Percentiles rank a stretch among this genome's conserved stretches.
Evolutionary conservation across 2,329 filamentous ascomycete genomes (phyloP).

Genomic region (Colletotrichum kahawae): DNA sequence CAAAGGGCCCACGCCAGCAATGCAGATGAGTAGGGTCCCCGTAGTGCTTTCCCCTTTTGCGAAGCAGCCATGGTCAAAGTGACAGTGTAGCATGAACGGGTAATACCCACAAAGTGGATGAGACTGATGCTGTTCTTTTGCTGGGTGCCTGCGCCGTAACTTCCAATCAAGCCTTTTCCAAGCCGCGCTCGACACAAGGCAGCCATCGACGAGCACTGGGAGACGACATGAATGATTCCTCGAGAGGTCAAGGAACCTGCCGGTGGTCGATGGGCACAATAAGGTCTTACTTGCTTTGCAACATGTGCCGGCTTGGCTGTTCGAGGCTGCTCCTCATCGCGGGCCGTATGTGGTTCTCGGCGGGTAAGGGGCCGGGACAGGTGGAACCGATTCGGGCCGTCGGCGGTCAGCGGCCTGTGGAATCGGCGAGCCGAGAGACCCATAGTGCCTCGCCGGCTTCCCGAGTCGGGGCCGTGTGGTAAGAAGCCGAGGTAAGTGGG

Average conservation of each 20-base stretch:
- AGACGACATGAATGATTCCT: background rate
- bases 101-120: background rate
- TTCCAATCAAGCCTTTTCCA: background rate
- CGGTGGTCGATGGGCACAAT: background rate
- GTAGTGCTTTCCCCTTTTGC: background rate
- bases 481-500: background rate
- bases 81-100: background rate
- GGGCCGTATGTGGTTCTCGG: background rate
- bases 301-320: background rate
- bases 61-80: background rate
- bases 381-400: background rate
- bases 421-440: background rate
- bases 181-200: background rate
- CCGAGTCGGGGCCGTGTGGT: background rate
- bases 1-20: background rate
- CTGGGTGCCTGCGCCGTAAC: background rate
- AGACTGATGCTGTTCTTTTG: background rate
- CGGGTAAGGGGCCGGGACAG: background rate
- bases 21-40: background rate
- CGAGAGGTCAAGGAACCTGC: background rate
- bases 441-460: background rate
- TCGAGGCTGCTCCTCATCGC: background rate
- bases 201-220: background rate
- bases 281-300: background rate
- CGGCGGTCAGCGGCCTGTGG: background rate